These are phyloP conservation scores for Babesia divergens DNA, from an alignment of 169 alveolate genomes.

Conservation along the genomic window DNA sequence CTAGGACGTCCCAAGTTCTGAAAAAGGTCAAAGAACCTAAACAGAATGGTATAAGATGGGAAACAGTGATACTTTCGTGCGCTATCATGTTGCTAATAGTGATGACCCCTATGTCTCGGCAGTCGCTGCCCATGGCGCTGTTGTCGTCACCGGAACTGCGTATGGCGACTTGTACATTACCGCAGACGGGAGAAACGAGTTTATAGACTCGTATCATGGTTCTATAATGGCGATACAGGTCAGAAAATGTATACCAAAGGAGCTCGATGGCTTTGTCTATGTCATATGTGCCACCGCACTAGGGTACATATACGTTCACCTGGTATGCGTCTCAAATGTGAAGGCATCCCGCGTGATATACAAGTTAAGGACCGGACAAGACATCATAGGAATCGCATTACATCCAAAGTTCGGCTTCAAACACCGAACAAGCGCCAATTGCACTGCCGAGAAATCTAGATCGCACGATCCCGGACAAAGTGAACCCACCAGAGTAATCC, in stretches of 20 bases:
- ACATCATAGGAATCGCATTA: not conserved
- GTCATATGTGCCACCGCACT: constrained; percentile 30
- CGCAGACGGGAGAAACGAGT: not conserved
- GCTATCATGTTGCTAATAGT: not conserved
- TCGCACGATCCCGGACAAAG: not conserved
- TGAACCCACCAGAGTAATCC: too few species aligned
- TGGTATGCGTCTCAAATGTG: constrained; percentile 5
- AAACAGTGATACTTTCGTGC: not conserved
- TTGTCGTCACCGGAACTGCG: constrained; percentile 17
- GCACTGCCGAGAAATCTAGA: not conserved
- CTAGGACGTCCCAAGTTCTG: too few species aligned
- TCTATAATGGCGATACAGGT: constrained; percentile 9
- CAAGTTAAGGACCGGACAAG: constrained; percentile 18
- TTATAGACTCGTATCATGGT: constrained; percentile 22
- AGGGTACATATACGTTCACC: constrained; percentile 45
- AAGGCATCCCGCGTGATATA: constrained; percentile 12
- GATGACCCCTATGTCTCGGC: constrained; percentile 33
- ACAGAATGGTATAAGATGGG: not conserved
- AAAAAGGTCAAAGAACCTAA: too few species aligned
- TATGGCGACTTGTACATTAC: constrained; percentile 20
- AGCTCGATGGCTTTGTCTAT: not conserved
- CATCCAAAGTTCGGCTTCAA: constrained; percentile 18
- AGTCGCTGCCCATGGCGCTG: constrained; percentile 21
- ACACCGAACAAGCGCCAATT: not conserved
- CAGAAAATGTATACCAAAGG: not conserved